Base-by-base conservation (phyloP, 768 basidiomycete species). In the Collybia mongolica region DNA sequence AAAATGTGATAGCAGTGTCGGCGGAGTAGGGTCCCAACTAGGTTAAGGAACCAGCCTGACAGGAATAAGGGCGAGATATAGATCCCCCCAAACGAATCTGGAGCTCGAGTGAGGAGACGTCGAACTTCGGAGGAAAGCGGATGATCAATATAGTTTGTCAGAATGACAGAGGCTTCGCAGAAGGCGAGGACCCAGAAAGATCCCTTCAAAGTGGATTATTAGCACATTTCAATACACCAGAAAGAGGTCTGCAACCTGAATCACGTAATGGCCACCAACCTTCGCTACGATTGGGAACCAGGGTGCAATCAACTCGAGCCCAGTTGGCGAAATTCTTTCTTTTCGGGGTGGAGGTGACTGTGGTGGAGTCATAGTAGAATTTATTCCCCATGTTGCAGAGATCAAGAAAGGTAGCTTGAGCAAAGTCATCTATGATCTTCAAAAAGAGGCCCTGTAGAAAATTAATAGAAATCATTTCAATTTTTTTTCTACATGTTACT, bases 301-400 rank as follows among this genome's bases (percentile, higher is more conserved):
- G 2, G 65, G 51, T 1, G 58, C 15, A 26, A 53, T 42, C 2
- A 53, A 54, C 45, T 65, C 65, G 2, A 52, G 36, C 17, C 65
- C 65, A 12, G 56, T 49, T 6, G 57, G 52, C 12, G 55, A 54
- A 5, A 65, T 51, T 17, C 52, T 53, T 54, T 68, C 63, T 3
- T 55, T 36, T 5, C 40, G n/a, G 5, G 52, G 39, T 24, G 65
- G 57, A 2, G 64, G 60, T 0, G 65, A 55, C 17, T 63, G 58
- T 1, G 67, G 68, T 0, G 65, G 52, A 0, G 68, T 68, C 55
- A 61, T 43, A 12, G 65, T 61, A 1, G 39, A 49, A 23, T 65
- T 57, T 6, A 65, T 57, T 6, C 61, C 65, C 54, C 59, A 62
- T n/a, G 58, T 54, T 11, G 64, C 41, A 24, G 65, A 58, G 8